phyloP scores from a whole-genome alignment of 495 filamentous ascomycete species.

The Neurospora intermedia region DNA sequence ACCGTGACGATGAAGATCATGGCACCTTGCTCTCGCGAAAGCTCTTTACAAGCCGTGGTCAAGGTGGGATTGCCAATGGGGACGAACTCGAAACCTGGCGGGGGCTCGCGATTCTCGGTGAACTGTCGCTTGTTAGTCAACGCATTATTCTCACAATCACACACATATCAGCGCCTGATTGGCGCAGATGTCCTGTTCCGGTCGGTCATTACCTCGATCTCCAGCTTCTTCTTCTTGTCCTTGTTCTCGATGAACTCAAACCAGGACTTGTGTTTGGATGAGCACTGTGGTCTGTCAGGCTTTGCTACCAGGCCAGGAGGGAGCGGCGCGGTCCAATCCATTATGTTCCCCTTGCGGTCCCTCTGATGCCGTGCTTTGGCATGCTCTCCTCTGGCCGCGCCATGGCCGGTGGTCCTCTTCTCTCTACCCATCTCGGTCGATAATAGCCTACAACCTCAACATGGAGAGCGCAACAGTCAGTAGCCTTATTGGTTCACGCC shows the following conservation, averaged over 20 bases:
- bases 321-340: slow-evolving; percentile 23
- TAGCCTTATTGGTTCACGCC: background rate
- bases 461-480: background rate
- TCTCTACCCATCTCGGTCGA: slow-evolving; percentile 20
- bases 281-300: slow-evolving; percentile 22
- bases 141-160: background rate
- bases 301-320: slow-evolving; percentile 21
- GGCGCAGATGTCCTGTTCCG: background rate
- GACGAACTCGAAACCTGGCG: slow-evolving; percentile 74
- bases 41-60: slow-evolving; percentile 67
- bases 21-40: slow-evolving; percentile 54
- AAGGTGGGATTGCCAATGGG: slow-evolving; percentile 70
- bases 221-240: slow-evolving; percentile 46
- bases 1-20: slow-evolving; percentile 76
- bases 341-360: slow-evolving; percentile 15
- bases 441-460: slow-evolving; percentile 1
- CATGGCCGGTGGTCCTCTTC: slow-evolving; percentile 14
- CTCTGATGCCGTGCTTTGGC: slow-evolving; percentile 27
- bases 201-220: slow-evolving; percentile 31
- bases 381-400: slow-evolving; percentile 12
- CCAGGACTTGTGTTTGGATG: slow-evolving; percentile 40
- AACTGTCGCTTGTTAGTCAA: slow-evolving; percentile 28
- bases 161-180: background rate
- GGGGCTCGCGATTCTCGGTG: slow-evolving; percentile 38
- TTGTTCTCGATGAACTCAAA: slow-evolving; percentile 45